Evolutionary conservation across 2,329 filamentous ascomycete species (phyloP).

Genomic region (Botrytis tulipae): DNA sequence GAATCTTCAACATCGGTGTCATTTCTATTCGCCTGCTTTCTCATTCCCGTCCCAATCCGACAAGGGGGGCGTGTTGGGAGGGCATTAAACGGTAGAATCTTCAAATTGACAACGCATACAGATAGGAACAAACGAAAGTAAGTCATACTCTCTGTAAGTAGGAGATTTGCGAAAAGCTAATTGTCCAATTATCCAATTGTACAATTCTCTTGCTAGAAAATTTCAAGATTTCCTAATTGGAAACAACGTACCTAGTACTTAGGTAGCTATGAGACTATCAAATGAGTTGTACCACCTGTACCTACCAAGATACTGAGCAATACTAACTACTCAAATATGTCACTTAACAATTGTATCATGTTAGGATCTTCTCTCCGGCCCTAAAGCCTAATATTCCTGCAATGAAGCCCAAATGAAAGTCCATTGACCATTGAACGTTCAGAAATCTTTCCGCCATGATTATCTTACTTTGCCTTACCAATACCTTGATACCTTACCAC

Average conservation of each 20-base stretch:
- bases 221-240: background rate
- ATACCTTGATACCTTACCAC: background rate
- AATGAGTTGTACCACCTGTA: background rate
- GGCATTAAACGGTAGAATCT: conserved; percentile 8
- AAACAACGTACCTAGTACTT: background rate
- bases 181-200: background rate
- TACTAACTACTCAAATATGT: background rate
- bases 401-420: conserved; percentile 28
- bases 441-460: conserved; percentile 13
- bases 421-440: conserved; percentile 18
- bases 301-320: background rate
- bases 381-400: conserved; percentile 27
- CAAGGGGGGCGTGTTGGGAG: background rate
- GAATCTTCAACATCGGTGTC: conserved; percentile 12
- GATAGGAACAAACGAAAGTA: conserved; percentile 2
- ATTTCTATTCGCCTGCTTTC: conserved; percentile 14
- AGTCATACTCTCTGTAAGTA: background rate
- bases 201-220: background rate
- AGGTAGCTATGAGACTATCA: background rate
- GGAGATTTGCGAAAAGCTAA: background rate
- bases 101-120: conserved; percentile 21
- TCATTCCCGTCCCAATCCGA: conserved; percentile 12
- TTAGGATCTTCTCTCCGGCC: conserved; percentile 1
- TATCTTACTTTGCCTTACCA: conserved; percentile 14
- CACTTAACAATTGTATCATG: background rate